Percentiles rank a stretch among this genome's conserved stretches.
phyloP scores from a whole-genome alignment of 176 grass and related monocot genomes.

The Puya raimondii region DNA sequence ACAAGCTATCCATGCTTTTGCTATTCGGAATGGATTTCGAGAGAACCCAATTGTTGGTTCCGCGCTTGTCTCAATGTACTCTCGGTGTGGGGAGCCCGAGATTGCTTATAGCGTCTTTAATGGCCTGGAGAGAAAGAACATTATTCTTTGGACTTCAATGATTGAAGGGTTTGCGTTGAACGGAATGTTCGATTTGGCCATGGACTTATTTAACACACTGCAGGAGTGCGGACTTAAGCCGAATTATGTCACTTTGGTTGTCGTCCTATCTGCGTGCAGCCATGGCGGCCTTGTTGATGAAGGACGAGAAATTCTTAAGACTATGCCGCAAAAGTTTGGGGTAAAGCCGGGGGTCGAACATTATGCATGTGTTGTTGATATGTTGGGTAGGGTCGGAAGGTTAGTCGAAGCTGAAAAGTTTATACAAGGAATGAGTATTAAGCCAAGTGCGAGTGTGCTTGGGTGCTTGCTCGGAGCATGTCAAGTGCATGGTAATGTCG shows the following conservation, averaged over 20 bases:
- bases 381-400: slow-evolving; percentile 20
- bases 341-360: slow-evolving; percentile 9
- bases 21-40: slow-evolving; percentile 8
- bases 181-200: slow-evolving; percentile 5
- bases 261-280: slow-evolving; percentile 40
- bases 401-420: slow-evolving; percentile 16
- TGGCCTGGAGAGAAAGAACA: slow-evolving; percentile 5
- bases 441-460: slow-evolving; percentile 3
- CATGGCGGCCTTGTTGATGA: slow-evolving; percentile 45
- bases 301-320: slow-evolving; percentile 29
- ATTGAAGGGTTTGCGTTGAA: slow-evolving; percentile 18
- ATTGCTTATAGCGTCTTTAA: slow-evolving; percentile 9
- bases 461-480: slow-evolving; percentile 23
- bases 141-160: slow-evolving; percentile 19
- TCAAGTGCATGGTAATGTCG: slow-evolving; percentile 20
- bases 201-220: slow-evolving; percentile 13
- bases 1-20: slow-evolving; percentile 16
- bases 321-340: slow-evolving; percentile 12
- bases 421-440: slow-evolving; percentile 3
- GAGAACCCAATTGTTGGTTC: slow-evolving; percentile 11
- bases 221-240: slow-evolving; percentile 21
- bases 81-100: slow-evolving; percentile 14
- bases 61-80: slow-evolving; percentile 13
- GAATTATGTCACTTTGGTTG: slow-evolving; percentile 46
- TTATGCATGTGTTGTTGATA: slow-evolving; percentile 24